A percentile compares a stretch with the other conserved stretches of the same genome.
phyloP scores from a whole-genome alignment of 139 green algal genomes.

The Coccomyxa sp. region DNA sequence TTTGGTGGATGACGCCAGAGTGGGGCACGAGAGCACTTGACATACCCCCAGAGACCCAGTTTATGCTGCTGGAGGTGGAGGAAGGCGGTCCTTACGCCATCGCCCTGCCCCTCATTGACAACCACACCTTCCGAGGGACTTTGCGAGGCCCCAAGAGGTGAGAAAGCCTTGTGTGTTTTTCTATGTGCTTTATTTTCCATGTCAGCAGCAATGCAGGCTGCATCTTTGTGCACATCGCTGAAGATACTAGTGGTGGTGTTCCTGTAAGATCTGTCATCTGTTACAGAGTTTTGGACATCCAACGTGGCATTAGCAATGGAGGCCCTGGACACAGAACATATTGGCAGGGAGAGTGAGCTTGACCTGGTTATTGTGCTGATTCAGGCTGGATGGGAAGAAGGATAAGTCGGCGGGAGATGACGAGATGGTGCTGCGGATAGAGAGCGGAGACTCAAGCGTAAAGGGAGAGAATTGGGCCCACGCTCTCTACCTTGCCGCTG shows the following conservation, averaged over 20 bases:
- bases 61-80: conserved; percentile 77
- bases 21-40: conserved; percentile 63
- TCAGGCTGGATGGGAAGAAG: not conserved
- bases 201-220: no score
- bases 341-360: no score
- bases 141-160: conserved; percentile 48
- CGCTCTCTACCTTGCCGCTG: conserved; percentile 35
- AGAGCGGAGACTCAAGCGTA: conserved; percentile 60
- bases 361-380: not conserved
- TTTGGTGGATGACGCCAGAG: conserved; percentile 92
- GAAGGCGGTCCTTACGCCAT: conserved; percentile 59
- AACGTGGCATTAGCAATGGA: no score
- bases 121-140: conserved; percentile 63
- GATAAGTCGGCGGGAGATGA: conserved; percentile 6
- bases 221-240: no score
- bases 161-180: not conserved
- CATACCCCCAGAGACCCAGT: conserved; percentile 91
- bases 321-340: no score
- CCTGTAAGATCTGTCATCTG: no score
- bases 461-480: conserved; percentile 25
- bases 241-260: no score
- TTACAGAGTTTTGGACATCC: no score
- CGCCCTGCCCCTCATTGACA: conserved; percentile 79
- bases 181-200: no score
- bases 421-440: conserved; percentile 59